Evolutionary conservation across 192 early-diverging fungal species (phyloP), one percentile per base, ranked within the genome.

Genomic region (Entomortierella beljakovae): DNA sequence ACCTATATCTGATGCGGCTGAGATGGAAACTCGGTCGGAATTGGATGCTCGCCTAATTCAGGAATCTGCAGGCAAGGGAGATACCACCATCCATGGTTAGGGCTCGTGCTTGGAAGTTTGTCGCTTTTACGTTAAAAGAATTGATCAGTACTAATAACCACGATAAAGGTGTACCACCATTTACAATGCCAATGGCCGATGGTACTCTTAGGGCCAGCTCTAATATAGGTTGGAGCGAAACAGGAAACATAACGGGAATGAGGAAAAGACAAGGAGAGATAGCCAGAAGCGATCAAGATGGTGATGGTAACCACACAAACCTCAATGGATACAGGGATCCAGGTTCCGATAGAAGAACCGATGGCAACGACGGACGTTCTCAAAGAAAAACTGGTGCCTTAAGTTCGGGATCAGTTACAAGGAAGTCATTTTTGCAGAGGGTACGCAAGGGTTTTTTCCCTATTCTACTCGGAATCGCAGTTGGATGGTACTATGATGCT

Each of bases 101-200:
- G 57, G 5, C 34, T n/a, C 1, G 33, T 50, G 28, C 15, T 18
- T 1, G 3, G 18, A 34, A 16, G 31, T 40, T 40, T 40, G 37
- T 40, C 13, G 13, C 13, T 40, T 40, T 40, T 40, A n/a, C n/a
- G n/a, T n/a, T n/a, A n/a, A n/a, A n/a, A n/a, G n/a, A n/a, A n/a
- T n/a, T n/a, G n/a, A n/a, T n/a, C n/a, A n/a, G n/a, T n/a, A n/a
- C n/a, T n/a, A n/a, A n/a, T n/a, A n/a, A n/a, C n/a, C n/a, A n/a
- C n/a, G n/a, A n/a, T n/a, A n/a, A n/a, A 77, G 75, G 75, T 40
- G 70, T 79, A 25, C 75, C 66, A 46, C 66, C 75, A 11, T 79
- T 79, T 62, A 79, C 75, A 6, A 57, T 79, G 6, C 75, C 75
- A 10, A 61, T 66, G 10, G 75, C 75, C 26, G 75, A 79, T 16